Evolutionary conservation across 208 protist species (phyloP), one percentile per base, ranked within the genome.

Genomic region (Novymonas esmeraldas): DNA sequence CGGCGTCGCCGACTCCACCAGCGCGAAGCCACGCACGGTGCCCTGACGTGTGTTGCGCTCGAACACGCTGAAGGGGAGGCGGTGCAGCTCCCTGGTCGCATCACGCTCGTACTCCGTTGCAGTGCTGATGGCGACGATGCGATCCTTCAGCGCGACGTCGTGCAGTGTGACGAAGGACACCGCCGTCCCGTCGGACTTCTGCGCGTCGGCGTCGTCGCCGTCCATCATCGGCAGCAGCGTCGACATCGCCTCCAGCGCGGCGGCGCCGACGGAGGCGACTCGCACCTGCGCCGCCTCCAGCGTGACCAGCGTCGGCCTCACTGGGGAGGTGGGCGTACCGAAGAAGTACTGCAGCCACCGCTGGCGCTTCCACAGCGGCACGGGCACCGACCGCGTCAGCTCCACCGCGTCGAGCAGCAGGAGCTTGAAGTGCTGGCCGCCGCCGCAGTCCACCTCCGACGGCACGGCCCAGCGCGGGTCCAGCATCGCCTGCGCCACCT

Each of bases 311-410:
- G 71, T 73, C 24, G 87, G 84, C 59, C 59, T 64, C 51, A 93
- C 56, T 6, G 73, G 56, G 0, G 79, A 85, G 6, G 71, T 78
- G 10, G 61, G 56, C 14, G 76, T 85, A 24, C 83, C 87, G 28
- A 83, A 85, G 72, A 93, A 90, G 76, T 93, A 90, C 39, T 75
- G 79, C 58, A 84, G 59, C 84, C 87, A 93, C 22, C 77, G 69
- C 63, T 84, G 80, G 6, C 77, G 69, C 46, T 61, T 70, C 64
- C 41, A 34, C 6, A 76, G 56, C 13, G 39, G 46, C 39, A 68
- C 45, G 2, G 61, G 70, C 45, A 64, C 41, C 67, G 59, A 63
- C 38, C 52, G 62, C 26, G 64, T 45, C 6, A 68, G 67, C 49
- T 70, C 70, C 2, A 78, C 58, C 3, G 72, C 63, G 58, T 89